These are phyloP conservation scores for Acanthamoeba castellanii DNA, from an alignment of 208 protist species.

Conservation along the genomic window DNA sequence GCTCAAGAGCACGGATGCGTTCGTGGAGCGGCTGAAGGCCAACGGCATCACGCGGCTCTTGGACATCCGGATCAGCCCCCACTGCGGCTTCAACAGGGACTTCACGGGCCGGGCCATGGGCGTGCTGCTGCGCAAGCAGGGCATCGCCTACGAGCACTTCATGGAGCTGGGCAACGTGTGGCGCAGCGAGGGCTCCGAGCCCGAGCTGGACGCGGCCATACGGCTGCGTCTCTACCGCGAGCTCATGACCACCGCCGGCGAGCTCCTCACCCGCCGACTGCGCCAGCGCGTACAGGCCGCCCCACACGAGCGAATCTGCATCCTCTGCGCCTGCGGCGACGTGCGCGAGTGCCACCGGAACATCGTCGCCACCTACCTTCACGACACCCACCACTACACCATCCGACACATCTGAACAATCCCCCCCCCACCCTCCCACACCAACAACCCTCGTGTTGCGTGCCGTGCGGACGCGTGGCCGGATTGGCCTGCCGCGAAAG, in stretches of 20 bases:
- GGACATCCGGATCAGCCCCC: constrained; percentile 65
- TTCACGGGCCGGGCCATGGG: constrained; percentile 34
- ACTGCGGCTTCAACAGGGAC: constrained; percentile 73
- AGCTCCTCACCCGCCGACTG: constrained; percentile 70
- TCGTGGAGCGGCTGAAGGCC: constrained; percentile 39
- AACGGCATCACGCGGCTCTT: constrained; percentile 57
- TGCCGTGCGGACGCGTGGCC: background rate
- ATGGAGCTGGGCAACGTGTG: constrained; percentile 75
- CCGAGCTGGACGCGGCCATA: constrained; percentile 2
- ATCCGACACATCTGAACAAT: background rate
- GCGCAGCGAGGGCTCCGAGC: constrained; percentile 53
- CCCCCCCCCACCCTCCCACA: background rate
- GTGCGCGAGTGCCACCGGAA: constrained; percentile 58
- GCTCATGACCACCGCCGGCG: constrained; percentile 29
- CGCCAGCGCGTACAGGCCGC: background rate
- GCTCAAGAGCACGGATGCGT: background rate
- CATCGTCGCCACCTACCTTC: constrained; percentile 50
- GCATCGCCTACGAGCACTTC: constrained; percentile 74
- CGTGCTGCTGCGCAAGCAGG: constrained; percentile 7
- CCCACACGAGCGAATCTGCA: background rate
- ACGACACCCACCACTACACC: constrained; percentile 9
- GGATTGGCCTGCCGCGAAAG: too few relatives aligned
- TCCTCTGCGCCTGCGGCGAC: constrained; percentile 68
- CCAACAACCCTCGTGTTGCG: too few relatives aligned
- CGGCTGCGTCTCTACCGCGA: constrained; percentile 34